A percentile compares a stretch with the other conserved stretches of the same genome.
Evolutionary conservation across 2,329 filamentous ascomycete genomes (phyloP).

Genomic region (Colletotrichum neosansevieriae): DNA sequence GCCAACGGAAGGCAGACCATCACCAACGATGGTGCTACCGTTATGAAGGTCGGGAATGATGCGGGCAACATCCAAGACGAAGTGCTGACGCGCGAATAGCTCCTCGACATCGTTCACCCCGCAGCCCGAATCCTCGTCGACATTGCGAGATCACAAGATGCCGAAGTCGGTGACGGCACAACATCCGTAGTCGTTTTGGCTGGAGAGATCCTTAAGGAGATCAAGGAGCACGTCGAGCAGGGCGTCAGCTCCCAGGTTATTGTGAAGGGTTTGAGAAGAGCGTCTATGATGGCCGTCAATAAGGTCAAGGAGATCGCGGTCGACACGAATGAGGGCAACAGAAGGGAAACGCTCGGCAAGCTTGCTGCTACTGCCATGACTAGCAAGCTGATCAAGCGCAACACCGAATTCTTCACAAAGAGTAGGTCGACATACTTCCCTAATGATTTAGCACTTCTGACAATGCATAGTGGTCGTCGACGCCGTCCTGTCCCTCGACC

Average conservation of each 20-base stretch:
- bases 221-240: conserved; percentile 95
- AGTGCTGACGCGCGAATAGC: conserved; percentile 60
- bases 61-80: neutral
- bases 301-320: conserved; percentile 99
- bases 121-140: conserved; percentile 97
- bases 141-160: conserved; percentile 98
- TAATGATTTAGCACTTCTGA: neutral
- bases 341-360: conserved; percentile 88
- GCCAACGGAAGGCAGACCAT: conserved; percentile 96
- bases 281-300: conserved; percentile 92
- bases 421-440: conserved; percentile 66
- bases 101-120: conserved; percentile 98
- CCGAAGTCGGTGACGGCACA: conserved; percentile 97
- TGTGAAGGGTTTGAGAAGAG: conserved; percentile 93
- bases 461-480: conserved; percentile 87
- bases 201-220: conserved; percentile 97
- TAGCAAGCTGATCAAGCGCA: conserved; percentile 98
- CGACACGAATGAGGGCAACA: conserved; percentile 83
- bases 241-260: conserved; percentile 98
- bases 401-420: conserved; percentile 97
- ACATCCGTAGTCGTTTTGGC: conserved; percentile 97
- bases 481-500: conserved; percentile 93
- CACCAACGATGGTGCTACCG: conserved; percentile 98
- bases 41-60: conserved; percentile 84
- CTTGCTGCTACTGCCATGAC: conserved; percentile 98